phyloP scores from a whole-genome alignment of 2,329 filamentous ascomycete genomes.

The Metarhizium guizhouense region DNA sequence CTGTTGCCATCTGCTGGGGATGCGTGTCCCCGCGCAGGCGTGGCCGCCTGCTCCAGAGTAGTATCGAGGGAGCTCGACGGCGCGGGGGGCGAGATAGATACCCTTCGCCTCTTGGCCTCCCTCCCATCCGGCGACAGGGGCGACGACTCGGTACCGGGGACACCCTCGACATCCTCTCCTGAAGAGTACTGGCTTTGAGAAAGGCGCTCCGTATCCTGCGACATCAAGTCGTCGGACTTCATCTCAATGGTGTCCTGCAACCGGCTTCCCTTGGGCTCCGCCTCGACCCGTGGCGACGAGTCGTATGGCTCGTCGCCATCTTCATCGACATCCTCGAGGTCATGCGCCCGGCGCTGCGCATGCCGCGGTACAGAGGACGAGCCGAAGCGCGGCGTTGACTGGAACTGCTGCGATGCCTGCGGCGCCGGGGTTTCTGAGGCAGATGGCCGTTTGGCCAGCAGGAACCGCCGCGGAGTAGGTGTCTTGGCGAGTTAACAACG shows the following conservation, averaged over 20 bases:
- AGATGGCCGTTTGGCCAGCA: slow-evolving; percentile 25
- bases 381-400: slow-evolving; percentile 30
- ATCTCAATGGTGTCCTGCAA: slow-evolving; percentile 12
- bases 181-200: neutral
- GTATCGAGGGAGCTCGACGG: neutral
- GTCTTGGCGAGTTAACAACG: slow-evolving; percentile 19
- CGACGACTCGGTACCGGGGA: neutral
- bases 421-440: slow-evolving; percentile 22
- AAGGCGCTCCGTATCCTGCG: neutral
- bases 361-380: slow-evolving; percentile 21
- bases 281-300: neutral
- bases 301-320: slow-evolving; percentile 7
- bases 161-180: neutral
- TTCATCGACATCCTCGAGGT: slow-evolving; percentile 26
- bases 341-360: slow-evolving; percentile 17
- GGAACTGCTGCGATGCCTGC: slow-evolving; percentile 22
- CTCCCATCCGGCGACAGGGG: slow-evolving; percentile 6
- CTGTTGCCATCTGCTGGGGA: neutral
- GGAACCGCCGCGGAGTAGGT: slow-evolving; percentile 29
- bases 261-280: neutral
- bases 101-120: slow-evolving; percentile 9
- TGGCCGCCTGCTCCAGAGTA: neutral
- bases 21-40: neutral
- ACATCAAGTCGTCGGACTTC: slow-evolving; percentile 1
- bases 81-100: slow-evolving; percentile 16